These are phyloP conservation scores for Penicillium nucicola DNA, from an alignment of 495 filamentous ascomycete genomes.

Conservation along the genomic window DNA sequence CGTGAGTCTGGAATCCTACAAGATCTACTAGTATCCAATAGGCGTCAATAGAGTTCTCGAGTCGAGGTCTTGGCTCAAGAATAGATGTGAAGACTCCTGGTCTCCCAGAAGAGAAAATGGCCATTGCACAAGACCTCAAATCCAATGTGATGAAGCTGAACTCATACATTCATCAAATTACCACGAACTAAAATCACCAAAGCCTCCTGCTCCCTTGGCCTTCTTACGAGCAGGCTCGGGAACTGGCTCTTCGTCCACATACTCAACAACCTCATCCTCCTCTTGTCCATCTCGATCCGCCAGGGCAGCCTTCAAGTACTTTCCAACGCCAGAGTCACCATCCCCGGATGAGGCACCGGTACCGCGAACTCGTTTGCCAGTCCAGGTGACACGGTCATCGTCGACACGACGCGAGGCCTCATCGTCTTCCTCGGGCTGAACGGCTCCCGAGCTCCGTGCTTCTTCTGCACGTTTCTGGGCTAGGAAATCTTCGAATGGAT, in stretches of 20 bases:
- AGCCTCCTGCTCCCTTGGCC: conserved; percentile 68
- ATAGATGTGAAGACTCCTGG: no score
- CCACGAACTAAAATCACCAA: conserved; percentile 78
- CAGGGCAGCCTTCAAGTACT: conserved; percentile 67
- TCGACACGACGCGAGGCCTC: conserved; percentile 61
- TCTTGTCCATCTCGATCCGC: conserved; percentile 35
- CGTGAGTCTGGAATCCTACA: no score
- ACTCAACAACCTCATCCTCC: conserved; percentile 57
- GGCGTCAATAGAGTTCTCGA: no score
- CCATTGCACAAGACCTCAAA: neutral
- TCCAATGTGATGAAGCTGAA: no score
- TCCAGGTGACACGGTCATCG: conserved; percentile 89
- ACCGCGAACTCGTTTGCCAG: conserved; percentile 73
- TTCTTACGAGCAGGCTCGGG: conserved; percentile 79
- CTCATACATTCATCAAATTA: conserved; percentile 1
- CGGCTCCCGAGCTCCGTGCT: conserved; percentile 34
- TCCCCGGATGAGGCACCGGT: conserved; percentile 48
- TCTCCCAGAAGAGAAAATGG: neutral
- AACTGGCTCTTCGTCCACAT: conserved; percentile 54
- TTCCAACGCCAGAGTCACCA: conserved; percentile 60
- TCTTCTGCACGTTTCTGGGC: conserved; percentile 52
- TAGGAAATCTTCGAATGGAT: conserved; percentile 91
- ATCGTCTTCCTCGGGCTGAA: conserved; percentile 34
- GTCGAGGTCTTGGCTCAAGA: no score
- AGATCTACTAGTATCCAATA: no score